Evolutionary conservation across 1,284 basidiomycete genomes (phyloP).

Genomic region (Austroboletus niveus): DNA sequence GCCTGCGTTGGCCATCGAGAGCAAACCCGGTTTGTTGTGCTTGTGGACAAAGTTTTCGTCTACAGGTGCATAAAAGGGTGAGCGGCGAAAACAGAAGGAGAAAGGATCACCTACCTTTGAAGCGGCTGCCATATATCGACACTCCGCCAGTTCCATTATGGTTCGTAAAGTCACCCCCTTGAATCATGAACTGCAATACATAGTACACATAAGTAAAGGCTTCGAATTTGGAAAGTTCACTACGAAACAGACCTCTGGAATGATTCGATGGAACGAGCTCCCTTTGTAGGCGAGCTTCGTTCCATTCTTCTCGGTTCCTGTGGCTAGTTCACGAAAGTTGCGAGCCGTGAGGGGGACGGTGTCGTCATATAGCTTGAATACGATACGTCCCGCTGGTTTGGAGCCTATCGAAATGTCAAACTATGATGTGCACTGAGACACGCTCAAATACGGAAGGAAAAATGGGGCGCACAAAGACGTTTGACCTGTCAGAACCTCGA

Average conservation of each 20-base stretch:
- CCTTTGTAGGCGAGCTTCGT: slow-evolving; percentile 67
- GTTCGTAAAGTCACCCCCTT: slow-evolving; percentile 76
- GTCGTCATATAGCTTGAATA: slow-evolving; percentile 70
- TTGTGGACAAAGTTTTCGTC: slow-evolving; percentile 87
- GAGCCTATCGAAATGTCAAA: slow-evolving; percentile 82
- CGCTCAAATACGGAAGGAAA: not conserved
- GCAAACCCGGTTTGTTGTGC: slow-evolving; percentile 78
- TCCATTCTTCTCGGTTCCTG: slow-evolving; percentile 53
- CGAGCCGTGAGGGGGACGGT: slow-evolving; percentile 70
- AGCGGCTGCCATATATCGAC: slow-evolving; percentile 88
- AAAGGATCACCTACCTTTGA: slow-evolving; percentile 48
- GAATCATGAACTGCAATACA: slow-evolving; percentile 74
- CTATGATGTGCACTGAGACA: slow-evolving; percentile 35
- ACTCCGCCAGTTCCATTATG: slow-evolving; percentile 85
- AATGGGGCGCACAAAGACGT: slow-evolving; percentile 48
- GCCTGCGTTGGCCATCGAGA: slow-evolving; percentile 90
- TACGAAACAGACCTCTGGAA: slow-evolving; percentile 46
- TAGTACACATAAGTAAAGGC: not conserved
- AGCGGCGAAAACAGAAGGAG: not conserved
- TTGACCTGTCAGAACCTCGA: slow-evolving; percentile 35
- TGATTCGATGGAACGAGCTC: slow-evolving; percentile 84
- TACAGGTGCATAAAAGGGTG: slow-evolving; percentile 23
- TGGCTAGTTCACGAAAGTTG: slow-evolving; percentile 79
- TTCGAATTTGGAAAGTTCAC: too few species aligned
- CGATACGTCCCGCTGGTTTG: slow-evolving; percentile 69